Conservation (phyloP, 2,329 filamentous ascomycete genomes). For the Fusarium acutatum region DNA sequence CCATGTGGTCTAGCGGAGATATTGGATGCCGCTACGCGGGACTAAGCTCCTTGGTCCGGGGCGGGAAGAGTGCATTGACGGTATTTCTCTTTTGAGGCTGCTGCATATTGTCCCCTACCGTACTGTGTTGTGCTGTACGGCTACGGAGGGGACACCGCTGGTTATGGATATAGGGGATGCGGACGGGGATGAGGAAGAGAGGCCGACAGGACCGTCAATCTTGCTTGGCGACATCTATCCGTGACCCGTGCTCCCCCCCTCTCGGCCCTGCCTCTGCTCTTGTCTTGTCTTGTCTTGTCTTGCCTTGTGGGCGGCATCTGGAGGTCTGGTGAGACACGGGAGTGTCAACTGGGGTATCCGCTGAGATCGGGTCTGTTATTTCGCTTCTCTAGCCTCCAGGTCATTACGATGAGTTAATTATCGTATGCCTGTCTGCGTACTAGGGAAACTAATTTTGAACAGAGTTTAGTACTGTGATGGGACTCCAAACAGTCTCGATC, state of each 20-base stretch:
- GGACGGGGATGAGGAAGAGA: slow-evolving; percentile 6
- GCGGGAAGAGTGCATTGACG: slow-evolving; percentile 15
- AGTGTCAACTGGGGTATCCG: slow-evolving; percentile 41
- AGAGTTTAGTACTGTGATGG: neutral
- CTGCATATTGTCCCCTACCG: slow-evolving; percentile 11
- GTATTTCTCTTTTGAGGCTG: slow-evolving; percentile 26
- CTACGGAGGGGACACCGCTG: neutral
- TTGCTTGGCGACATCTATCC: neutral
- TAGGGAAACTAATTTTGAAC: neutral
- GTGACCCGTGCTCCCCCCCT: neutral
- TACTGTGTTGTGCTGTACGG: neutral
- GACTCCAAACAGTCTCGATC: neutral
- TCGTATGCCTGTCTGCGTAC: neutral
- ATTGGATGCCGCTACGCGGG: slow-evolving; percentile 3
- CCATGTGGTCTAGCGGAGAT: slow-evolving; percentile 26
- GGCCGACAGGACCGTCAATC: slow-evolving; percentile 1
- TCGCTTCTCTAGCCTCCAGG: neutral
- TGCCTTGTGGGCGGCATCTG: slow-evolving; percentile 37
- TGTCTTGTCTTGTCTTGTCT: slow-evolving; percentile 35
- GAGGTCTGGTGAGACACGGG: slow-evolving; percentile 42
- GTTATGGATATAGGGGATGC: slow-evolving; percentile 7
- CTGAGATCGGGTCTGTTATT: slow-evolving; percentile 30
- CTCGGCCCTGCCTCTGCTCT: neutral
- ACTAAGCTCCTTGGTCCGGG: neutral
- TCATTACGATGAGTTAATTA: neutral